A percentile compares a stretch with the other conserved stretches of the same genome.
Conservation (phyloP, 2,329 filamentous ascomycete genomes). For the Fusarium multiceps region DNA sequence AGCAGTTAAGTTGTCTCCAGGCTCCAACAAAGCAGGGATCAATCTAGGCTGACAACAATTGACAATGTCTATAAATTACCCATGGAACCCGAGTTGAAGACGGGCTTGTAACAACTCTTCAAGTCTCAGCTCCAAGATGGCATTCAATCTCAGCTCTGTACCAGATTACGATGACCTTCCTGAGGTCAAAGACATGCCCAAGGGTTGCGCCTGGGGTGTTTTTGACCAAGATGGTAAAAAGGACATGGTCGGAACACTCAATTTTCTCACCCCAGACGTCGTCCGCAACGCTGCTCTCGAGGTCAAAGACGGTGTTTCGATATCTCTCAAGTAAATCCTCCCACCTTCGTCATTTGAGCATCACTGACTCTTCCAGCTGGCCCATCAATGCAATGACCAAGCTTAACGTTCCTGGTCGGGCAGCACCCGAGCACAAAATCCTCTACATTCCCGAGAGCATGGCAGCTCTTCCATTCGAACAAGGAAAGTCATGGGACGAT, state of each 20-base stretch:
- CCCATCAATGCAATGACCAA: slow-evolving; percentile 42
- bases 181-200: slow-evolving; percentile 55
- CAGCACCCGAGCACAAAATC: slow-evolving; percentile 50
- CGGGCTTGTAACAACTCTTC: background rate
- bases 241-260: slow-evolving; percentile 63
- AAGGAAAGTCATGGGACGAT: slow-evolving; percentile 55
- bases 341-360: accelerated
- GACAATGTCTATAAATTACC: slow-evolving; percentile 13
- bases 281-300: slow-evolving; percentile 41
- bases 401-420: slow-evolving; percentile 41
- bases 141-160: slow-evolving; percentile 3
- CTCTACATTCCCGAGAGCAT: slow-evolving; percentile 47
- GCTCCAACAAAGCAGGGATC: background rate
- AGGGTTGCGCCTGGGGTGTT: slow-evolving; percentile 64
- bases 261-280: slow-evolving; percentile 61
- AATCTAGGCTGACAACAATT: background rate
- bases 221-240: slow-evolving; percentile 59
- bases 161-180: slow-evolving; percentile 34
- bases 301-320: slow-evolving; percentile 56
- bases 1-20: slow-evolving; percentile 1
- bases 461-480: slow-evolving; percentile 24
- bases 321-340: slow-evolving; percentile 61
- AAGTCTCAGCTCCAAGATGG: background rate
- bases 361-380: slow-evolving; percentile 16
- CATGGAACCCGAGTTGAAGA: background rate